A percentile compares a stretch with the other conserved stretches of the same genome.
Evolutionary conservation across 2,329 filamentous ascomycete genomes (phyloP).

Genomic region (Beauveria rudraprayagi): DNA sequence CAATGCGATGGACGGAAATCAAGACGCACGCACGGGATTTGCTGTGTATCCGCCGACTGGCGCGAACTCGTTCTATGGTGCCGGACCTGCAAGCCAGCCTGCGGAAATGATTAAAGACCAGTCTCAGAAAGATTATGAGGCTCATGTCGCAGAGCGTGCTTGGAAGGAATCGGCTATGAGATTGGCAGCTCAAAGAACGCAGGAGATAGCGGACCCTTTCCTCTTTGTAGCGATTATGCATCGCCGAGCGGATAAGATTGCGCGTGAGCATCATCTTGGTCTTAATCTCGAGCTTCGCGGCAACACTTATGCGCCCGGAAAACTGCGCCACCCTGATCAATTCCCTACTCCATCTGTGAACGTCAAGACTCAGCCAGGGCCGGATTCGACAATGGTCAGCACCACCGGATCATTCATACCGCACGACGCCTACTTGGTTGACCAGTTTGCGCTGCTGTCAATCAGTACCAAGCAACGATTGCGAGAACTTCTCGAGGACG

Average conservation of each 20-base stretch:
- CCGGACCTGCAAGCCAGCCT: constrained; percentile 58
- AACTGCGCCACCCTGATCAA: constrained; percentile 41
- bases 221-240: constrained; percentile 55
- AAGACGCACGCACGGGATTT: constrained; percentile 44
- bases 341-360: constrained; percentile 45
- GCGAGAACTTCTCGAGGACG: constrained; percentile 68
- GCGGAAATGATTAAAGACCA: constrained; percentile 35
- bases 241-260: constrained; percentile 50
- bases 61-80: constrained; percentile 54
- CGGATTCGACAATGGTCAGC: constrained; percentile 54
- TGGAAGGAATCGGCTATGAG: constrained; percentile 59
- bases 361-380: constrained; percentile 46
- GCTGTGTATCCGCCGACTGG: constrained; percentile 43
- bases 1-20: constrained; percentile 34
- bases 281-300: constrained; percentile 50
- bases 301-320: constrained; percentile 33
- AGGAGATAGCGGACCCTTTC: constrained; percentile 68
- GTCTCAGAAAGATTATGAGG: constrained; percentile 56
- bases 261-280: constrained; percentile 47
- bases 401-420: constrained; percentile 64
- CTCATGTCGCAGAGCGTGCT: constrained; percentile 56
- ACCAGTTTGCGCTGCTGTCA: constrained; percentile 75
- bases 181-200: constrained; percentile 51
- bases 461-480: constrained; percentile 76
- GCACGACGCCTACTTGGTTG: constrained; percentile 66